Evolutionary conservation across 1,284 basidiomycete species (phyloP).

Genomic region (Papiliotrema flavescens): DNA sequence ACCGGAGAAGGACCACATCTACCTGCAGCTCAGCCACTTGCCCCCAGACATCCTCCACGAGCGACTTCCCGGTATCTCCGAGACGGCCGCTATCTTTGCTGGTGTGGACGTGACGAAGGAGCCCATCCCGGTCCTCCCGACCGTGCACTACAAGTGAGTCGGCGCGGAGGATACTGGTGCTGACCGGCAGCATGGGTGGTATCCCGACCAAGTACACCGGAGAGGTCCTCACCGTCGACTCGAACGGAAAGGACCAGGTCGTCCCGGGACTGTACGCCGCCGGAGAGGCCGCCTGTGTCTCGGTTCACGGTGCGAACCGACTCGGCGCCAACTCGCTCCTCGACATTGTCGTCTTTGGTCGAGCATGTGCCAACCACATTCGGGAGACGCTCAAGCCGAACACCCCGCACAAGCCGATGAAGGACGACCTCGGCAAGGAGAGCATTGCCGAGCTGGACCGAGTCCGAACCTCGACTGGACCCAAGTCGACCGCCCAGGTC

Average conservation of each 20-base stretch:
- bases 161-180: neutral
- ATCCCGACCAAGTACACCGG: constrained; percentile 99
- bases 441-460: constrained; percentile 88
- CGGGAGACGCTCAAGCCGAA: constrained; percentile 84
- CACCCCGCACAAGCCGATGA: constrained; percentile 84
- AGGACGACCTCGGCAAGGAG: constrained; percentile 80
- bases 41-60: constrained; percentile 95
- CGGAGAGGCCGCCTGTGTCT: constrained; percentile 97
- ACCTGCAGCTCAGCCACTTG: constrained; percentile 94
- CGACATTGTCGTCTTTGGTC: constrained; percentile 98
- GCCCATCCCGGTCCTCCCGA: constrained; percentile 94
- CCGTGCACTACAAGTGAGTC: constrained; percentile 90
- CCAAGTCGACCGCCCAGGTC: constrained; percentile 83
- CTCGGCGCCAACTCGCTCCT: constrained; percentile 98
- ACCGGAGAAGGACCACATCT: constrained; percentile 97
- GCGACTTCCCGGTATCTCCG: constrained; percentile 97
- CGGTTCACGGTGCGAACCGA: constrained; percentile 99
- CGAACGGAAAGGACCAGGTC: constrained; percentile 85
- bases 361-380: constrained; percentile 98
- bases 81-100: constrained; percentile 98
- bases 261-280: constrained; percentile 98
- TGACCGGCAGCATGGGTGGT: constrained; percentile 78
- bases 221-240: constrained; percentile 84
- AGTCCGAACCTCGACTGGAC: constrained; percentile 77
- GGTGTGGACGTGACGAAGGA: constrained; percentile 99